phyloP scores from a whole-genome alignment of 352 stramenopile species.

The Phytophthora pisi region DNA sequence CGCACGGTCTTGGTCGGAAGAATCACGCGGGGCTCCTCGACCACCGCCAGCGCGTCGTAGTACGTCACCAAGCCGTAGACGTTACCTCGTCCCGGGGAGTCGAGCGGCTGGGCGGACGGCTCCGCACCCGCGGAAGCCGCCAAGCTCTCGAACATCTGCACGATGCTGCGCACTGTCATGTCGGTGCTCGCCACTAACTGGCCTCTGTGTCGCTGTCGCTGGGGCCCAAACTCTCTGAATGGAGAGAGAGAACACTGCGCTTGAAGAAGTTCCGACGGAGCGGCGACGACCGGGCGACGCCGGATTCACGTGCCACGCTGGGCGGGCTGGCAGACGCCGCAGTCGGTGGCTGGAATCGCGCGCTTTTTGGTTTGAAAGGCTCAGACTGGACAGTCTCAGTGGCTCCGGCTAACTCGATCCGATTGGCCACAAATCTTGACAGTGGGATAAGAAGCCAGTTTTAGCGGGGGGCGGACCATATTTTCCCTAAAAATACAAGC shows the following conservation, averaged over 20 bases:
- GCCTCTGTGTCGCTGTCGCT: conserved; percentile 7
- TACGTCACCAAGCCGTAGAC: conserved; percentile 40
- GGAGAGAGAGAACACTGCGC: conserved; percentile 23
- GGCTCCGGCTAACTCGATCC: neutral
- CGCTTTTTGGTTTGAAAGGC: conserved; percentile 27
- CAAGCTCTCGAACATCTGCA: conserved; percentile 43
- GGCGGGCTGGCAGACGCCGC: neutral
- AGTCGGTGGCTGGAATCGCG: conserved; percentile 34
- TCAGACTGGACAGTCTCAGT: neutral
- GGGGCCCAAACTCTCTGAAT: conserved; percentile 24
- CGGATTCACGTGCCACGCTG: conserved; percentile 17
- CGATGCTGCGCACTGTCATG: conserved; percentile 45
- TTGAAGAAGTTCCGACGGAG: conserved; percentile 32
- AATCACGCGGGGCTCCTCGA: conserved; percentile 23
- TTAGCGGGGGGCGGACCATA: conserved; percentile 23
- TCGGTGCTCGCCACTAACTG: conserved; percentile 14
- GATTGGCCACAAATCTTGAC: conserved; percentile 28
- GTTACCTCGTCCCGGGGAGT: conserved; percentile 24
- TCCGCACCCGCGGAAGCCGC: conserved; percentile 13
- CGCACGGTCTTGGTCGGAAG: conserved; percentile 25
- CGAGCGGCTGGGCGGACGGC: conserved; percentile 2
- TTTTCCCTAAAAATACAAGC: neutral
- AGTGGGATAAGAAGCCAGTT: conserved; percentile 34
- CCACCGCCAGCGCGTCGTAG: conserved; percentile 31
- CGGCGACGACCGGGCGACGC: conserved; percentile 20